Base-by-base conservation (phyloP, 2,329 filamentous ascomycete genomes). In the Huntiella bhutanensis region DNA sequence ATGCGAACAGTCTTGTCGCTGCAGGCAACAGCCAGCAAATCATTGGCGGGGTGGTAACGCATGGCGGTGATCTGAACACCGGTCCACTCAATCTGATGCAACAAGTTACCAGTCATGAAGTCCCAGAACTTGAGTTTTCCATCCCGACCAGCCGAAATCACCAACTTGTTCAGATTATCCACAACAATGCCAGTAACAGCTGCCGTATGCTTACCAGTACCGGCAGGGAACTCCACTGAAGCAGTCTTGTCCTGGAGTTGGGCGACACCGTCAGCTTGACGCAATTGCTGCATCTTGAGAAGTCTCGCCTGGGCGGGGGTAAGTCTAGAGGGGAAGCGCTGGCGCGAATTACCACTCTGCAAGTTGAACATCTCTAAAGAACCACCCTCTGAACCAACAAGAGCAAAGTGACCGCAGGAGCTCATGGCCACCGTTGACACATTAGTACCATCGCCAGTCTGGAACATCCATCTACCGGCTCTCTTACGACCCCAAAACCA, bases 71-170 rank as follows among this genome's bases (percentile, higher is more conserved):
- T 78, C 7, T 13, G 32, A 12, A 46, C 41, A 3, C 75, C 75
- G 39, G 80, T 75, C 81, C 86, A 93, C 59, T 87, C 77, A 44
- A 96, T 75, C 56, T 95, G 78, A 51, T 88, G 73, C 8, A 82
- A 58, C 2, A 96, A 69, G 39, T 75, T 72, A 5, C 88, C 91
- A 0, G 82, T 84, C n/a, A 77, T 62, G 52, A 98, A 93, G 53
- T 93, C 83, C 92, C 92, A 98, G 59, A 98, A 96, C 65, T 95
- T 96, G 55, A 96, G 71, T 60, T 81, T 93, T 32, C 91, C 91
- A 60, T 98, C 91, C 11, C 86, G 64, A 2, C 84, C 81, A 58
- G 86, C 93, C 51, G 86, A 93, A 38, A 95, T 76, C 43, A 96
- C 69, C 13, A 72, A 75, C 52, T 80, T 82, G 62, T 95, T 95